Percentiles rank a stretch among this genome's conserved stretches.
Conservation (phyloP, 2,329 filamentous ascomycete species). For the Tetracladium maxilliforme region DNA sequence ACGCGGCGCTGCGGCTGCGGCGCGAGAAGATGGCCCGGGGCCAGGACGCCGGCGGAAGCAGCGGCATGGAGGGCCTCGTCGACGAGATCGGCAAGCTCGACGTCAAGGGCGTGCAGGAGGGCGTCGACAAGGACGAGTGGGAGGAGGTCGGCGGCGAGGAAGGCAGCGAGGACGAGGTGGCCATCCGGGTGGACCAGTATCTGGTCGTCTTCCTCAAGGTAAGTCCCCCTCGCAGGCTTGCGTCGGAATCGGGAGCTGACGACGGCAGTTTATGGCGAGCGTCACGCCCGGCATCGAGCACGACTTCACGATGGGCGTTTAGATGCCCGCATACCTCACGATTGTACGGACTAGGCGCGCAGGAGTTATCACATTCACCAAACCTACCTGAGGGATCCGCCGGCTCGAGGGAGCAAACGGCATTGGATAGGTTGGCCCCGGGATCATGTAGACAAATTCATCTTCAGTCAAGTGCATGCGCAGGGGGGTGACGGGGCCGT, state of each 20-base stretch:
- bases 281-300: conserved; percentile 96
- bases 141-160: conserved; percentile 47
- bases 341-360: not conserved
- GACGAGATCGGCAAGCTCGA: conserved; percentile 57
- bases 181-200: conserved; percentile 80
- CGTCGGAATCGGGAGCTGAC: not conserved
- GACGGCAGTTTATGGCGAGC: conserved; percentile 60
- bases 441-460: no score
- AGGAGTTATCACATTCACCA: no score
- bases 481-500: no score
- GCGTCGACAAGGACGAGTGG: conserved; percentile 43
- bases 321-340: no score
- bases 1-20: conserved; percentile 80
- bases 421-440: no score
- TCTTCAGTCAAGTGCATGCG: no score
- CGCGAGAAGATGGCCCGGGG: conserved; percentile 62
- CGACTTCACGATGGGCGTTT: conserved; percentile 94
- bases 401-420: no score
- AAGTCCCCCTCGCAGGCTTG: conserved; percentile 13
- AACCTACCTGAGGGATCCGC: no score
- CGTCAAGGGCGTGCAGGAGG: conserved; percentile 36
- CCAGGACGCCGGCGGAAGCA: conserved; percentile 26
- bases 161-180: conserved; percentile 57
- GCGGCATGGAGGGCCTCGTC: conserved; percentile 72
- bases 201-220: conserved; percentile 79